Percentiles rank a stretch among this genome's conserved stretches.
phyloP scores from a whole-genome alignment of 305 asterid genomes.

The Solanum aculeatissimum region DNA sequence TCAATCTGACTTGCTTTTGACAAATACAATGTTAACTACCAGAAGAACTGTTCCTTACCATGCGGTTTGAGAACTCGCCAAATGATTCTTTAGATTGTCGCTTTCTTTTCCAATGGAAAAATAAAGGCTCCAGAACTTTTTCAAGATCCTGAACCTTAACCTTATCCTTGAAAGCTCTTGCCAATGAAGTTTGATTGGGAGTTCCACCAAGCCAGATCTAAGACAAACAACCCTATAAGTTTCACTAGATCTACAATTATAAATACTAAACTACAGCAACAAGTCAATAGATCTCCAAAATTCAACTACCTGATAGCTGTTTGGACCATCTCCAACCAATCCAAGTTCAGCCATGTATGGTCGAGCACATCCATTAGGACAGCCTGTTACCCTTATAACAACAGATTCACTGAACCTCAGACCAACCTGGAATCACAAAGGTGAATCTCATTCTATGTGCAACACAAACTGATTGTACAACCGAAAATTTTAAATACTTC shows the following conservation, averaged over 20 bases:
- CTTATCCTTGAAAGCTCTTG: constrained; percentile 59
- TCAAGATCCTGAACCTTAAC: constrained; percentile 86
- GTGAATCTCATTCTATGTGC: background rate
- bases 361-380: constrained; percentile 98
- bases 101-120: constrained; percentile 78
- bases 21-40: background rate
- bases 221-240: background rate
- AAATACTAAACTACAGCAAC: background rate
- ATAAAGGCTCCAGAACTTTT: constrained; percentile 80
- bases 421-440: constrained; percentile 56
- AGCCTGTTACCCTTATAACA: constrained; percentile 85
- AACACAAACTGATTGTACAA: background rate
- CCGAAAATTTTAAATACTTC: background rate
- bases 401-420: constrained; percentile 73
- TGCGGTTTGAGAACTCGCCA: constrained; percentile 77
- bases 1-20: background rate
- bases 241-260: background rate
- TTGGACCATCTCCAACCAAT: constrained; percentile 92
- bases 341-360: constrained; percentile 99
- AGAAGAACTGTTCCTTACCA: constrained; percentile 28
- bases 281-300: background rate
- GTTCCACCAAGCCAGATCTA: constrained; percentile 97
- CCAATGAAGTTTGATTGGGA: constrained; percentile 67
- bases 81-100: constrained; percentile 68
- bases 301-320: constrained; percentile 76